Evolutionary conservation across 2,329 filamentous ascomycete species (phyloP).

Genomic region (Anisogramma anomala): DNA sequence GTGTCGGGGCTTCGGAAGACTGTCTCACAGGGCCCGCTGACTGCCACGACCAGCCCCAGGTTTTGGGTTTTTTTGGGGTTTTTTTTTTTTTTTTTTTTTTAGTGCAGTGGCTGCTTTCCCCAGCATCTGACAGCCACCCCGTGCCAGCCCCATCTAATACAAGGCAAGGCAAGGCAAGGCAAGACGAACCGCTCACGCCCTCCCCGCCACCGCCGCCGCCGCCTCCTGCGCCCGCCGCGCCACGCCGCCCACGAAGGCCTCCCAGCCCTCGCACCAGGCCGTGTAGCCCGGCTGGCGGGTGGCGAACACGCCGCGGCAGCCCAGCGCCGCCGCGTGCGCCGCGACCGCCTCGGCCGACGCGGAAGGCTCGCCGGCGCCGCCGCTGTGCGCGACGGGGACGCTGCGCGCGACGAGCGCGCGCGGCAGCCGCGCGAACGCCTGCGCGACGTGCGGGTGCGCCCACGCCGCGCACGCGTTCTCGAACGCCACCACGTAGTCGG

Average conservation of each 20-base stretch:
- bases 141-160: no score
- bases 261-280: constrained; percentile 17
- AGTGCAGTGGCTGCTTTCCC: no score
- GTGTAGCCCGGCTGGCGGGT: constrained; percentile 16
- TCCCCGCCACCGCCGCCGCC: background rate
- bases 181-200: no score
- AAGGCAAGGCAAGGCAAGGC: no score
- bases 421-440: constrained; percentile 13
- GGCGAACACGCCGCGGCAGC: constrained; percentile 17
- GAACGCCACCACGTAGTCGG: constrained; percentile 35
- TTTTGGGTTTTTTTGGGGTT: no score
- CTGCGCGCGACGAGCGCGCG: constrained; percentile 9
- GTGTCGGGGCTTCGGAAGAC: no score
- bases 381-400: constrained; percentile 16
- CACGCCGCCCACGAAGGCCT: constrained; percentile 14
- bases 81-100: no score
- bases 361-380: background rate
- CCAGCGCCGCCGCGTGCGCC: constrained; percentile 10
- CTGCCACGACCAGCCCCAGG: background rate
- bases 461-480: constrained; percentile 21
- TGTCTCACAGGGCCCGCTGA: no score
- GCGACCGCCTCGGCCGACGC: constrained; percentile 7
- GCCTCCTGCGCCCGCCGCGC: constrained; percentile 2
- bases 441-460: constrained; percentile 14
- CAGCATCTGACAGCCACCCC: no score